Base-by-base conservation (phyloP, 352 stramenopile genomes). In the Plasmopara viticola region DNA sequence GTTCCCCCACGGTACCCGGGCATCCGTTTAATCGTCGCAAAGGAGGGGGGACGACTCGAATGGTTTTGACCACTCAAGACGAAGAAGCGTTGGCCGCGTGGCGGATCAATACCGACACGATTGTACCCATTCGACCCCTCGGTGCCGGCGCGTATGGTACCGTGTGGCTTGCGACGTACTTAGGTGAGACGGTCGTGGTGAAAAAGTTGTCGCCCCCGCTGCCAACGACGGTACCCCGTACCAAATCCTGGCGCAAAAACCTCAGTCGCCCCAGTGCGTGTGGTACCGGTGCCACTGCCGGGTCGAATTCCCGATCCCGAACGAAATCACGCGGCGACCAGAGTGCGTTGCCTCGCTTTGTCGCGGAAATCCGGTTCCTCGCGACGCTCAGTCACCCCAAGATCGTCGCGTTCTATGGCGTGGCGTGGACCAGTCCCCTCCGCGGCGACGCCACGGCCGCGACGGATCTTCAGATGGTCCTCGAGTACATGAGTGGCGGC, bases 371-470 rank as follows among this genome's bases (percentile, higher is more conserved):
- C 44, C 71, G 72, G 33, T 74, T 89, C 44, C 60, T 91, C 17
- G 73, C 61, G 2, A 63, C 64, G 0, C 45, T 94, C 13, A 64
- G 70, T 9, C 84, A 95, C 38, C 74, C 79, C 6, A 88, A 88
- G 48, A 90, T 95, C 17, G 58, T 94, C 13, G 61, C 75, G 15
- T 86, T 95, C 38, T 59, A 91, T n/a, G 86, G 86, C 6, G 77
- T 89, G 4, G 76, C 78, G 17, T 93, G 80, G 79, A 48, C 49
- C 4, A 56, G 52, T 3, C 49, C 57, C 10, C 44, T 48, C 25
- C 61, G 56, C 33, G 15, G 58, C 12, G 53, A 60, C 30, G 9
- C 39, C 2, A 55, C 40, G 9, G 35, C 35, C 12, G 58, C 35
- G 46, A 78, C 34, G 42, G 68, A 93, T 43, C 38, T 90, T 2